Conservation (phyloP, 83 land plant species). For the Picea abies region DNA sequence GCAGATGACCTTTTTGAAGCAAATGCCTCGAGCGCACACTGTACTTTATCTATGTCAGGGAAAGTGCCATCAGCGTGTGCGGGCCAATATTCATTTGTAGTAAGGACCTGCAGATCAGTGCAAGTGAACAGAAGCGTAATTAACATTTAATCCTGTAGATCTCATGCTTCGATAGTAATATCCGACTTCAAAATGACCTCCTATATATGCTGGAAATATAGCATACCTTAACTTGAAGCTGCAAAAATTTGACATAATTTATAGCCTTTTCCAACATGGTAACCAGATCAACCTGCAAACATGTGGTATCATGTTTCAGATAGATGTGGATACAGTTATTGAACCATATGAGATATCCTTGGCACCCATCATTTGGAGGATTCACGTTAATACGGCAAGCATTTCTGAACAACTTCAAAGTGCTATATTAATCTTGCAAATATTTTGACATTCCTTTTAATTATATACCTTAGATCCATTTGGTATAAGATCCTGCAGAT, state of each 20-base stretch:
- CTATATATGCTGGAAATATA: not conserved
- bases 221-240: conserved; percentile 77
- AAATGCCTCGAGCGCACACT: not conserved
- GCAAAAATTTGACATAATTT: conserved; percentile 81
- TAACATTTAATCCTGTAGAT: not conserved
- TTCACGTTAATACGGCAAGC: no score
- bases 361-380: no score
- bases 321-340: no score
- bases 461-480: conserved; percentile 77
- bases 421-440: no score
- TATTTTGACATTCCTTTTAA: no score
- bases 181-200: not conserved
- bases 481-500: conserved; percentile 79
- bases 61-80: conserved; percentile 44
- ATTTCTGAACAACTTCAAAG: no score
- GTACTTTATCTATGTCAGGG: not conserved
- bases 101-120: conserved; percentile 40
- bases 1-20: conserved; percentile 2
- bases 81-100: conserved; percentile 82
- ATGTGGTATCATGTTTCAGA: no score
- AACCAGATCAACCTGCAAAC: conserved; percentile 72
- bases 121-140: not conserved
- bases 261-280: conserved; percentile 92
- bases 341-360: no score
- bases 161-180: not conserved